phyloP scores from a whole-genome alignment of 768 basidiomycete genomes.

The Jaapia argillacea region DNA sequence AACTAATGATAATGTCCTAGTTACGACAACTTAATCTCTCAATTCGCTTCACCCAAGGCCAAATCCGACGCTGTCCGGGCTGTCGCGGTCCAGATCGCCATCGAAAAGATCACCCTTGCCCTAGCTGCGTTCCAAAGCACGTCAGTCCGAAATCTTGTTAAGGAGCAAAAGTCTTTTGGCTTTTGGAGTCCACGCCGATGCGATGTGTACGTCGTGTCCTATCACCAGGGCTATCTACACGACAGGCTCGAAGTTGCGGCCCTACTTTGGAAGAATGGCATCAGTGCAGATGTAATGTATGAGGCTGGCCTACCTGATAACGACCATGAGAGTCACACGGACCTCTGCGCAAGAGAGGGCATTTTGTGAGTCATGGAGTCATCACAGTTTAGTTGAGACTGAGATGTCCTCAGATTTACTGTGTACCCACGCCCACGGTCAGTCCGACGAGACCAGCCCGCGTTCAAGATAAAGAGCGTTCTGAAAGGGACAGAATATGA shows the following conservation, averaged over 20 bases:
- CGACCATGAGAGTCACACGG: slow-evolving; percentile 57
- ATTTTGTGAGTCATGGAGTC: slow-evolving; percentile 47
- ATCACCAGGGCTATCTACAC: slow-evolving; percentile 62
- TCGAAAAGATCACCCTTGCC: slow-evolving; percentile 67
- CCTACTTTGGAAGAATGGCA: slow-evolving; percentile 70
- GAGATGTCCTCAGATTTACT: slow-evolving; percentile 28
- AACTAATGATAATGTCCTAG: slow-evolving; percentile 23
- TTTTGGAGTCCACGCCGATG: slow-evolving; percentile 87
- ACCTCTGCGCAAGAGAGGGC: slow-evolving; percentile 69
- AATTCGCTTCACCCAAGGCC: slow-evolving; percentile 46
- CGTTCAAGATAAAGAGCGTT: slow-evolving; percentile 79
- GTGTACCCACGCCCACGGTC: slow-evolving; percentile 45
- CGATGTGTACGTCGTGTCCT: slow-evolving; percentile 80
- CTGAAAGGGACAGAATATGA: slow-evolving; percentile 71
- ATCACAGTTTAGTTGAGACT: not conserved
- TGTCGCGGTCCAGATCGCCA: slow-evolving; percentile 63
- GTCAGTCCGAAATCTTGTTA: slow-evolving; percentile 59
- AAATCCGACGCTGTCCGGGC: slow-evolving; percentile 51
- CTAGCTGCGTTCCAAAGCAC: slow-evolving; percentile 60
- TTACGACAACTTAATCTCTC: slow-evolving; percentile 61
- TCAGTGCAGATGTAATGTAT: slow-evolving; percentile 85
- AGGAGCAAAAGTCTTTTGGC: slow-evolving; percentile 76
- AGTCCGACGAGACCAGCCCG: slow-evolving; percentile 46
- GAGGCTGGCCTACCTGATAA: slow-evolving; percentile 55
- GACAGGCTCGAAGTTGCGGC: slow-evolving; percentile 73